phyloP scores from a whole-genome alignment of 257 asterid species.

The Nemophila menziesii region DNA sequence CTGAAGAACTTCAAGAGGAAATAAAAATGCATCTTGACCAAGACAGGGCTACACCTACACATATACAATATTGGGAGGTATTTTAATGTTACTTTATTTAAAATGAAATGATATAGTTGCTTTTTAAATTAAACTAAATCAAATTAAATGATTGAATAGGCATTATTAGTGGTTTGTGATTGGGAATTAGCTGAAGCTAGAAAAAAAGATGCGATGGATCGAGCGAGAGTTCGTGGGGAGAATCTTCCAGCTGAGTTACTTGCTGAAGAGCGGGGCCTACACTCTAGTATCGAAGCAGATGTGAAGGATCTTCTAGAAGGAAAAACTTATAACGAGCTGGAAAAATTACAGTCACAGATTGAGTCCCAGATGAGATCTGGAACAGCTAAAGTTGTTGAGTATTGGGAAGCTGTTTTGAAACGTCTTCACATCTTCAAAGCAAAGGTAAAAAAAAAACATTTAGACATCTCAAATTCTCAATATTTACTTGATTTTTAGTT shows the following conservation, averaged over 20 bases:
- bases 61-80: constrained; percentile 85
- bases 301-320: constrained; percentile 63
- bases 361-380: constrained; percentile 91
- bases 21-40: constrained; percentile 88
- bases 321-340: constrained; percentile 49
- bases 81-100: neutral
- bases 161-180: constrained; percentile 73
- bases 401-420: constrained; percentile 88
- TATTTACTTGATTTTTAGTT: neutral
- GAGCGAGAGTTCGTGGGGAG: constrained; percentile 93
- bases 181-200: constrained; percentile 89
- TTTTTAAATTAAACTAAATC: neutral
- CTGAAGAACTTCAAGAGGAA: constrained; percentile 89
- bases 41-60: constrained; percentile 79
- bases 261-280: constrained; percentile 85
- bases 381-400: constrained; percentile 83
- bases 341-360: constrained; percentile 49
- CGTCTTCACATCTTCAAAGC: constrained; percentile 88
- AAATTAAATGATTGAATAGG: constrained; percentile 31
- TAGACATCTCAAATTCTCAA: too few species aligned
- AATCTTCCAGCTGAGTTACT: constrained; percentile 64
- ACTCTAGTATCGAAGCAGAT: constrained; percentile 69
- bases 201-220: constrained; percentile 77
- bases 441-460: constrained; percentile 60
- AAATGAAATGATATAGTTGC: neutral